Base-by-base conservation (phyloP, 1,284 basidiomycete species). In the Acaromyces ingoldii region DNA sequence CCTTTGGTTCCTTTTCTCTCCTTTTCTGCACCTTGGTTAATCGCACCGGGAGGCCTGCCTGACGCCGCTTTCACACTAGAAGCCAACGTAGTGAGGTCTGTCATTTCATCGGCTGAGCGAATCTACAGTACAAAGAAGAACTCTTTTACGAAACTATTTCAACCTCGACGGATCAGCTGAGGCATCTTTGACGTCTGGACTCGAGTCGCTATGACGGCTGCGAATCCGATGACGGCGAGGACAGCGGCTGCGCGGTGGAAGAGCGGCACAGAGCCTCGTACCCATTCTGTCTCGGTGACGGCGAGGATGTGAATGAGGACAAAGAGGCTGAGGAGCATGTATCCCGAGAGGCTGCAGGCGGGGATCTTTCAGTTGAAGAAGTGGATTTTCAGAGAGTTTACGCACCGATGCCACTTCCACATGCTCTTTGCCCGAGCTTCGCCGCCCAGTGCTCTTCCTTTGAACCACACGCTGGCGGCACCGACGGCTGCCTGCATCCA, bases 401-500 rank as follows among this genome's bases (percentile, higher is more conserved):
- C 53, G n/a, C 30, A 56, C 54, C 57, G 15, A 45, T 63, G 60
- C 49, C 50, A 68, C 43, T 70, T 70, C 60, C 61, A 70, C 11
- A 64, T 1, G 2, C 36, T 41, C 41, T 67, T 68, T 4, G 61
- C 67, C 19, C 42, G 56, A 1, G 11, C 39, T 21, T 52, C 43
- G 0, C 67, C 67, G 2, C 67, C 67, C 1, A 70, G 51, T 4
- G 64, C 37, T 17, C 31, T 50, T 0, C 63, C 66, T 17, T 58
- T 50, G 34, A 43, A 59, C 63, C 63, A 66, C 11, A 66, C 59
- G n/a, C 58, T 62, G 1, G 62, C 62, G 1, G 62, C 66, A 1
- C 67, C 67, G 3, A 66, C 7, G 0, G 60, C 62, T 2, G 62
- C 66, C 36, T 70, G 67, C 4, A 61, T 3, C 65, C 65, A 70